phyloP scores from a whole-genome alignment of 176 grass and related monocot genomes.

The Bolboschoenus planiculmis region DNA sequence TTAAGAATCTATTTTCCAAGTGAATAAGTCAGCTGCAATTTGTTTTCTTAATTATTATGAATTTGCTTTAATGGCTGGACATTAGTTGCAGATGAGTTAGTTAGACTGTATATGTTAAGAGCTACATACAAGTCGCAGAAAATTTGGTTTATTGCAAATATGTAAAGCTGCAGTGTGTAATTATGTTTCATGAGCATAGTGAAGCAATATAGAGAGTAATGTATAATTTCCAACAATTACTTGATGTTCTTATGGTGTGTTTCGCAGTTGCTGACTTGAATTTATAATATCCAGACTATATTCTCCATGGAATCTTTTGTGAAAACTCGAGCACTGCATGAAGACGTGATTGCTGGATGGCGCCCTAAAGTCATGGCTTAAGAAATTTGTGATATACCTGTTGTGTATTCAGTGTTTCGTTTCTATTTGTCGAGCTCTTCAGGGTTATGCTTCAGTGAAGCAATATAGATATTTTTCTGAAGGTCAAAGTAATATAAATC shows the following conservation, averaged over 20 bases:
- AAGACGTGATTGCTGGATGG: slow-evolving; percentile 95
- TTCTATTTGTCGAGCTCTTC: neutral
- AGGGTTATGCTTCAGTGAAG: neutral
- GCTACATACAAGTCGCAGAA: neutral
- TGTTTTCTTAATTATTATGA: no score
- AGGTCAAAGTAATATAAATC: neutral
- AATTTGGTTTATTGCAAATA: neutral
- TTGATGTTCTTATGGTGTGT: neutral
- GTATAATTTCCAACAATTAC: neutral
- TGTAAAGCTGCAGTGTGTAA: neutral
- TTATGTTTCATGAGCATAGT: neutral
- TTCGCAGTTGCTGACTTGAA: neutral
- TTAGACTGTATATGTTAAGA: neutral
- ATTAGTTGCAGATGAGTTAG: neutral
- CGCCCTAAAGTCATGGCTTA: slow-evolving; percentile 77
- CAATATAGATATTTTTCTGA: neutral
- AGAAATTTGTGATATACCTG: slow-evolving; percentile 28
- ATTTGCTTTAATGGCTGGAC: no score
- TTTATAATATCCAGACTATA: slow-evolving; percentile 46
- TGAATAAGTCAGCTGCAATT: neutral
- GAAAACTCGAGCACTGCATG: slow-evolving; percentile 58
- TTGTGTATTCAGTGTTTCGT: slow-evolving; percentile 25
- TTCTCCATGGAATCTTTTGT: slow-evolving; percentile 85
- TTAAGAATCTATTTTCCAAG: neutral
- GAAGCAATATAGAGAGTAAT: slow-evolving; percentile 1